Conservation (phyloP, 2,329 filamentous ascomycete species). For the Pyrenophora graminea region DNA sequence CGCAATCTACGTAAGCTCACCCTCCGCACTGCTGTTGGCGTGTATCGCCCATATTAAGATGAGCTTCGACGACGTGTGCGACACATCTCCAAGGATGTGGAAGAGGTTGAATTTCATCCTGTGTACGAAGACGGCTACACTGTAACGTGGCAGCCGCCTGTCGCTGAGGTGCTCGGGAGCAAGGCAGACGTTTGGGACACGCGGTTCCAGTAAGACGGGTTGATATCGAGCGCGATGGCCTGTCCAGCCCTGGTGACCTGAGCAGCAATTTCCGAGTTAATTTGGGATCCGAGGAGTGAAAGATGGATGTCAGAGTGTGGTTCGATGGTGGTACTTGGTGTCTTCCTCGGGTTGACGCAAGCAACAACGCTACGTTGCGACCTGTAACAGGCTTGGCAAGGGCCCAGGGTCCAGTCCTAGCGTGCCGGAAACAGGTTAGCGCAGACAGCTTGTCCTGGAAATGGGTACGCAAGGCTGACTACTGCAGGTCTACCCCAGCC, state of each 20-base stretch:
- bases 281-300: not conserved
- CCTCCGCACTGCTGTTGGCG: slow-evolving; percentile 83
- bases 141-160: slow-evolving; percentile 31
- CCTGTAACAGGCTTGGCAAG: slow-evolving; percentile 11
- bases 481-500: not conserved
- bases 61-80: slow-evolving; percentile 83
- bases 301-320: not conserved
- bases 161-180: slow-evolving; percentile 7
- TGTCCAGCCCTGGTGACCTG: not conserved
- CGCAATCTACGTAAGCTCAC: slow-evolving; percentile 46
- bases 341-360: slow-evolving; percentile 11
- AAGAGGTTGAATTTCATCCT: slow-evolving; percentile 57
- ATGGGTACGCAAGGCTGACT: slow-evolving; percentile 6
- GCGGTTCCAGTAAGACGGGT: not conserved
- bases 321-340: slow-evolving; percentile 9
- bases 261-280: not conserved
- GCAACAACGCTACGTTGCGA: slow-evolving; percentile 5
- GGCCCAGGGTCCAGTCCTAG: slow-evolving; percentile 1
- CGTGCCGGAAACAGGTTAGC: not conserved
- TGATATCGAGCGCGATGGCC: not conserved
- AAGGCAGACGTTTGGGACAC: slow-evolving; percentile 1
- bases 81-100: slow-evolving; percentile 80
- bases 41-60: slow-evolving; percentile 92
- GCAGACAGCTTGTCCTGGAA: not conserved
- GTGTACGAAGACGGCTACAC: slow-evolving; percentile 25